Evolutionary conservation across 139 green algal genomes (phyloP).

Genomic region (Pleodorina starrii): DNA sequence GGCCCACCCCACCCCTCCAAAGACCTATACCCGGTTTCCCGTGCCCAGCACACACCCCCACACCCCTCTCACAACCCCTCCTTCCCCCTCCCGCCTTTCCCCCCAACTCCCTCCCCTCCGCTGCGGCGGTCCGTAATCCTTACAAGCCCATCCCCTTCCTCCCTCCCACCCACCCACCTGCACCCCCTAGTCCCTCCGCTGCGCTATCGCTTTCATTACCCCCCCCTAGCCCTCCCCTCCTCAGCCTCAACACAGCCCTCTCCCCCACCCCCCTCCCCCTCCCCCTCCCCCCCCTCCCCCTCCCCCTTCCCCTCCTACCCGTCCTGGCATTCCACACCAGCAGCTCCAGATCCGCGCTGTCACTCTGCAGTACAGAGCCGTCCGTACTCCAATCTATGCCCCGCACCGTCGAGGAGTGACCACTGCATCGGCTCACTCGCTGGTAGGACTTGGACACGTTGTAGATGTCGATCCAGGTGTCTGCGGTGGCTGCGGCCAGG

Average conservation of each 20-base stretch:
- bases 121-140: too few species aligned
- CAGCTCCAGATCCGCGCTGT: conserved; percentile 71
- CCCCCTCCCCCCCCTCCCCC: not conserved
- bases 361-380: conserved; percentile 66
- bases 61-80: too few species aligned
- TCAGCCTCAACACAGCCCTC: not conserved
- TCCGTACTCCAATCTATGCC: conserved; percentile 77
- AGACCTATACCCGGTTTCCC: too few species aligned
- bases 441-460: conserved; percentile 44
- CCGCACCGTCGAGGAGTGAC: conserved; percentile 62
- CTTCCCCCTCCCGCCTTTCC: too few species aligned
- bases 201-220: too few species aligned
- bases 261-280: not conserved
- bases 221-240: too few species aligned
- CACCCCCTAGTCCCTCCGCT: not conserved
- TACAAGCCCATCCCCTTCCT: too few species aligned
- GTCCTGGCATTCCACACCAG: conserved; percentile 76
- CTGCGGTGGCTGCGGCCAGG: conserved; percentile 71
- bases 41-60: too few species aligned
- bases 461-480: conserved; percentile 80
- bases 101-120: too few species aligned
- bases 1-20: too few species aligned
- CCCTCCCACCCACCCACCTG: too few species aligned
- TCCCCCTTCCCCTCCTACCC: conserved; percentile 20
- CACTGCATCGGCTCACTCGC: conserved; percentile 1